These are phyloP conservation scores for Naegleria gruberi DNA, from an alignment of 208 protist species.

Conservation along the genomic window DNA sequence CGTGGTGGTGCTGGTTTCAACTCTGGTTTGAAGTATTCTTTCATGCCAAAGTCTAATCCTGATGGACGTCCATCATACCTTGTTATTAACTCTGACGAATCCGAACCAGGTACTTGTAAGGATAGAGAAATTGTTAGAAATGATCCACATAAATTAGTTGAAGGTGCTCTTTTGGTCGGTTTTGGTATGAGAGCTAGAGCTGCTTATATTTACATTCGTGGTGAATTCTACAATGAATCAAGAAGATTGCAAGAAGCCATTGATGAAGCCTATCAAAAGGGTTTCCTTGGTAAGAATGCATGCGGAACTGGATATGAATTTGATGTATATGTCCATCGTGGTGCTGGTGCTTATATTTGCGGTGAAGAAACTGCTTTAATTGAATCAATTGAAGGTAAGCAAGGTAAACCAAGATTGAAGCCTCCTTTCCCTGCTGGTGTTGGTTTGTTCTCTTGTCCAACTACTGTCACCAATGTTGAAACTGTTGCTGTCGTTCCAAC, in stretches of 20 bases:
- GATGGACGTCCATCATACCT: constrained; percentile 89
- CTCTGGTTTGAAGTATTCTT: constrained; percentile 96
- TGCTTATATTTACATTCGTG: constrained; percentile 98
- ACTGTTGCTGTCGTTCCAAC: constrained; percentile 92
- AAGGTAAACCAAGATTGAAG: constrained; percentile 94
- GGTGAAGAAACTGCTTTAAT: constrained; percentile 97
- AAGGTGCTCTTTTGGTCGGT: constrained; percentile 92
- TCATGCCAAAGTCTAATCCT: constrained; percentile 90
- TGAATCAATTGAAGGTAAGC: constrained; percentile 89
- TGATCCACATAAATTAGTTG: constrained; percentile 97
- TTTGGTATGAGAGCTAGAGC: constrained; percentile 89
- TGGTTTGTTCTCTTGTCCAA: constrained; percentile 96
- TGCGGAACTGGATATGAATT: constrained; percentile 93
- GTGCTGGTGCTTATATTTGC: constrained; percentile 98
- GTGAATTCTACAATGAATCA: constrained; percentile 95
- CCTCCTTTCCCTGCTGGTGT: constrained; percentile 97
- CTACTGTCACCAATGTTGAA: constrained; percentile 98
- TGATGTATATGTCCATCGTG: constrained; percentile 93
- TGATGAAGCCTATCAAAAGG: constrained; percentile 83
- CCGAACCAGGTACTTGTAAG: constrained; percentile 98
- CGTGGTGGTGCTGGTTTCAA: constrained; percentile 96
- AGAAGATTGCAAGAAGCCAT: constrained; percentile 84
- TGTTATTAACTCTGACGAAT: constrained; percentile 98
- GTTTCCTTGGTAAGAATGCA: constrained; percentile 93
- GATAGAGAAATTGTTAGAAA: constrained; percentile 98